phyloP scores from a whole-genome alignment of 441 rosid species.

The Gossypium lobatum region DNA sequence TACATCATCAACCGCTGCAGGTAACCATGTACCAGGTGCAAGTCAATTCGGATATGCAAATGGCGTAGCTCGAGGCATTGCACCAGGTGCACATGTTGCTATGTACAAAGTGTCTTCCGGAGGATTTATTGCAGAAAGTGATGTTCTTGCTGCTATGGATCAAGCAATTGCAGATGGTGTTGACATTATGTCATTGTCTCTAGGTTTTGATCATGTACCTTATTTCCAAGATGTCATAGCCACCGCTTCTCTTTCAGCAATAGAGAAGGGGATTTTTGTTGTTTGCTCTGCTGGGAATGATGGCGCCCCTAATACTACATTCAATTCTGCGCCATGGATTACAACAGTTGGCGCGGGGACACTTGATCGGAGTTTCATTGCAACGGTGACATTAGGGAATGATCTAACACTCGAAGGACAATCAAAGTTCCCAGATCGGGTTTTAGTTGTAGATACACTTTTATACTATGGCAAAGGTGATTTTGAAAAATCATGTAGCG shows the following conservation, averaged over 20 bases:
- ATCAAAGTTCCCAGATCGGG: constrained; percentile 27
- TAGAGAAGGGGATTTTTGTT: constrained; percentile 24
- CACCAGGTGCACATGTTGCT: constrained; percentile 28
- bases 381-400: constrained; percentile 18
- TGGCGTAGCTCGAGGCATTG: constrained; percentile 29
- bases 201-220: constrained; percentile 21
- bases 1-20: constrained; percentile 51
- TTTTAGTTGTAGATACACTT: constrained; percentile 22
- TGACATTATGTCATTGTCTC: constrained; percentile 30
- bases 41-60: constrained; percentile 29
- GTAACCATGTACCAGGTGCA: constrained; percentile 18
- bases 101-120: constrained; percentile 30
- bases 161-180: constrained; percentile 37
- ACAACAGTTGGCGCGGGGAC: constrained; percentile 8
- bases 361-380: constrained; percentile 22
- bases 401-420: constrained; percentile 22
- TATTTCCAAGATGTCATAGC: constrained; percentile 25
- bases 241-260: constrained; percentile 28
- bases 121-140: constrained; percentile 9
- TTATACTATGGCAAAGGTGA: constrained; percentile 25
- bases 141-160: constrained; percentile 36
- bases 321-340: constrained; percentile 34
- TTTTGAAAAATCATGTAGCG: constrained; percentile 13
- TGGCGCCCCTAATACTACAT: constrained; percentile 13
- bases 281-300: constrained; percentile 28